Base-by-base conservation (phyloP, 345 rosid species). In the Turritis glabra region DNA sequence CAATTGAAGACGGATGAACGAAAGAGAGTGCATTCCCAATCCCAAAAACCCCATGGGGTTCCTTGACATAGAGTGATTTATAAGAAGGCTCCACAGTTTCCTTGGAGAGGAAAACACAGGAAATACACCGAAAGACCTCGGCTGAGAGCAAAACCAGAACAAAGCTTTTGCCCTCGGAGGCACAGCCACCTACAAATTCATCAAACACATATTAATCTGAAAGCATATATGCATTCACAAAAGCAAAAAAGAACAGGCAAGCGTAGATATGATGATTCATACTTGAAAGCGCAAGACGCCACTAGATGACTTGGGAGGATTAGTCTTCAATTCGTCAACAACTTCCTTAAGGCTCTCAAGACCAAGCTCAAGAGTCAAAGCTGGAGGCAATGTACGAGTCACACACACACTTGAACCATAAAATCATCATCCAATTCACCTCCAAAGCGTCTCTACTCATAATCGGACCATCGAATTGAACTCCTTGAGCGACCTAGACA, bases 101-200 rank as follows among this genome's bases (percentile, higher is more conserved):
- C 79, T 87, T 87, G 0, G 95, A 88, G 72, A 89, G 86, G 71
- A 89, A 94, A 94, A 91, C 48, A 80, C 77, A 67, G 98, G 98
- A 72, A 81, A 94, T 30, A 86, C 88, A 43, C 64, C 77, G 0
- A 84, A 75, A 3, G 85, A 69, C 56, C 65, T 81, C 2, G 91
- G 95, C 35, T 86, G 96, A 74, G 84, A 76, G 77, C 95, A 88
- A 78, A 94, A 91, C 95, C 96, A 89, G 56, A 77, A 71, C 79
- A 89, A 81, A 53, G 98, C 94, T 80, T 87, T 90, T n/a, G 97
- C 89, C 78, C 87, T 79, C 11, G 97, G 97, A 12, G 97, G 90
- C 64, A 94, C 93, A 66, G 93, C 89, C 47, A 94, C 90, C 98
- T 93, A 77, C 58, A 78, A 62, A 79, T 15, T 19, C 56, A 54